Evolutionary conservation across 371 early-diverging fungal genomes (phyloP).

Genomic region (Thermomucor indicae-seudaticae): DNA sequence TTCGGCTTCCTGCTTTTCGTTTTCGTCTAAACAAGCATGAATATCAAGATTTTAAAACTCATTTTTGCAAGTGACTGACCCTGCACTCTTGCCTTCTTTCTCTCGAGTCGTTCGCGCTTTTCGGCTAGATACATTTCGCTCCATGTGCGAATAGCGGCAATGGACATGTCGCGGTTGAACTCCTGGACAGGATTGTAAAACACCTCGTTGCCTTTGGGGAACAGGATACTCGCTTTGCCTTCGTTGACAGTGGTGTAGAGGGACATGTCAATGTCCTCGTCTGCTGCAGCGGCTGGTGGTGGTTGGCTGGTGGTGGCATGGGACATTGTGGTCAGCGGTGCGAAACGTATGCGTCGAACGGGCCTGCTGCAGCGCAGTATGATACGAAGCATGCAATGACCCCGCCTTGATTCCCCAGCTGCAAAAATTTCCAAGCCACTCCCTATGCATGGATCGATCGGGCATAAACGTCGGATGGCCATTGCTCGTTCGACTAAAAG

Average conservation of each 20-base stretch:
- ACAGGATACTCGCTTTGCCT: conserved; percentile 86
- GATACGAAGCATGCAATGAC: too few species aligned
- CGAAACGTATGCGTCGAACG: too few species aligned
- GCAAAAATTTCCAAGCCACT: too few species aligned
- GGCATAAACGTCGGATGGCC: too few species aligned
- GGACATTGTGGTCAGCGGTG: too few species aligned
- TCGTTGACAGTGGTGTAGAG: conserved; percentile 67
- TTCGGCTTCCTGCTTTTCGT: conserved; percentile 16
- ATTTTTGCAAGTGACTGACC: conserved; percentile 14
- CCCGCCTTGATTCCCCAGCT: too few species aligned
- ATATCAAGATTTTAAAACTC: neutral
- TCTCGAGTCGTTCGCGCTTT: conserved; percentile 42
- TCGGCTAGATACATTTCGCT: conserved; percentile 65
- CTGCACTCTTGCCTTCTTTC: conserved; percentile 36
- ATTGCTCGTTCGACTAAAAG: too few species aligned
- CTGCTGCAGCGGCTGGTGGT: neutral
- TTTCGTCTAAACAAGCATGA: conserved; percentile 22
- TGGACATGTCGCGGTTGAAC: conserved; percentile 96
- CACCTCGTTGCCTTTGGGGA: conserved; percentile 88
- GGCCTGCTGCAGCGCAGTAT: too few species aligned
- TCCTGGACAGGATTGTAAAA: conserved; percentile 99
- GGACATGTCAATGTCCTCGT: conserved; percentile 32
- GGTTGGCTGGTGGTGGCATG: too few species aligned
- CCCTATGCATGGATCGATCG: too few species aligned
- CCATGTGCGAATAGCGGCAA: conserved; percentile 91